phyloP scores from a whole-genome alignment of 163 green algal species.

The Scenedesmus sp. region DNA sequence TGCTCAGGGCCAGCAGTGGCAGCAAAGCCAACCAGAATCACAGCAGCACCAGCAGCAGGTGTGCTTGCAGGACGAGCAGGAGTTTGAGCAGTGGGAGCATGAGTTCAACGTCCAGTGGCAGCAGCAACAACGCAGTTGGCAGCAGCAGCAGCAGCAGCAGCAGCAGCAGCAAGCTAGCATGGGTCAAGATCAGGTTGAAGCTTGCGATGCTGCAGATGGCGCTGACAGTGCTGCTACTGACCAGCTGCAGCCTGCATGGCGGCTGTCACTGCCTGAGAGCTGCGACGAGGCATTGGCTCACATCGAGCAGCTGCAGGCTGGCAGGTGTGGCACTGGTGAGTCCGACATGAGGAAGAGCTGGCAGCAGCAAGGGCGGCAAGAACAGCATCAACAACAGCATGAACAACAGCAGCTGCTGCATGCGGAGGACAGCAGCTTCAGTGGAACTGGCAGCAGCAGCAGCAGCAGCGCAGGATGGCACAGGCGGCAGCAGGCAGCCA shows the following conservation, averaged over 20 bases:
- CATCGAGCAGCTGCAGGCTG: not conserved
- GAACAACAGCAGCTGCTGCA: not conserved
- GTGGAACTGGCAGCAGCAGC: not conserved
- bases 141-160: slow-evolving; percentile 26
- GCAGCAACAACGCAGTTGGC: not conserved
- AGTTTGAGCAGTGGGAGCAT: not conserved
- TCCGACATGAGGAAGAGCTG: not conserved
- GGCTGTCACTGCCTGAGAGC: slow-evolving; percentile 17
- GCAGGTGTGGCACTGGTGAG: not conserved
- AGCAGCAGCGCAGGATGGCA: not conserved
- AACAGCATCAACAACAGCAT: not conserved
- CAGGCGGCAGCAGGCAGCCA: too few relatives aligned
- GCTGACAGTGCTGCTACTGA: not conserved
- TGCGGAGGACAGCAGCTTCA: not conserved
- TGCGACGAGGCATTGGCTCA: not conserved
- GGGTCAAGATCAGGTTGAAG: not conserved
- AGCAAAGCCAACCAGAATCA: not conserved
- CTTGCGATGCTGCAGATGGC: not conserved
- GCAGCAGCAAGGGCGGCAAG: not conserved
- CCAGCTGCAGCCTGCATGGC: not conserved
- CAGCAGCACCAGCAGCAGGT: not conserved
- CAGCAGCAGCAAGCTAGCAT: not conserved
- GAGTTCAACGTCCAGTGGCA: not conserved
- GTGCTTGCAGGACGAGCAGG: not conserved
- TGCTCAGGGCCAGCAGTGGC: not conserved